These are phyloP conservation scores for Sporothrix protearum DNA, from an alignment of 2,329 filamentous ascomycete genomes.

Conservation along the genomic window DNA sequence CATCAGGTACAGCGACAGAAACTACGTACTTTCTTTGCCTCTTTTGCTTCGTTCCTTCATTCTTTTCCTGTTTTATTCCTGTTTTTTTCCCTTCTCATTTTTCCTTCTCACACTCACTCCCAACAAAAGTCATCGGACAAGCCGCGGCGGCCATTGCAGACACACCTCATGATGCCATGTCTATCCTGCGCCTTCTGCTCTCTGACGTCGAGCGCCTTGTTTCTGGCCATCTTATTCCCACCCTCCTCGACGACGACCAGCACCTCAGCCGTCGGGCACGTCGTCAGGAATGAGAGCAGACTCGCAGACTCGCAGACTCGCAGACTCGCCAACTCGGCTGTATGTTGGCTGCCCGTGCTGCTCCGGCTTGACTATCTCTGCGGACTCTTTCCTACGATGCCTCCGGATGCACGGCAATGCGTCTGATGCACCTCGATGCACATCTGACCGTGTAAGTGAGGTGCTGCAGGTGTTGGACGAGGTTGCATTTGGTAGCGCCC, in stretches of 20 bases:
- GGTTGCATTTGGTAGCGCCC: not conserved
- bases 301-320: too few species aligned
- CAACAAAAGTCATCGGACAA: not conserved
- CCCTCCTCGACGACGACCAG: not conserved
- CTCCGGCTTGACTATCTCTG: too few species aligned
- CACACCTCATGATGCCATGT: not conserved
- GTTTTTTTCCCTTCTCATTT: not conserved
- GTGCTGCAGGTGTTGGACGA: not conserved
- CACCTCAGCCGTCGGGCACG: not conserved
- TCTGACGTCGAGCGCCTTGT: not conserved
- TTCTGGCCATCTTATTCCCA: not conserved
- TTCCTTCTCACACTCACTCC: too few species aligned
- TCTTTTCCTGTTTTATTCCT: not conserved
- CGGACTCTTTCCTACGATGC: not conserved
- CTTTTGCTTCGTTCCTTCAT: not conserved
- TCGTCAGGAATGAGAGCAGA: not conserved
- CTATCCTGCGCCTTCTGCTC: not conserved
- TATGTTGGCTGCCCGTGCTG: too few species aligned
- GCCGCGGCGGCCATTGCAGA: not conserved
- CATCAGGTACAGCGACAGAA: not conserved
- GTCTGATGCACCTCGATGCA: not conserved
- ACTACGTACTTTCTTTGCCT: not conserved
- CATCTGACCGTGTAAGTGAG: not conserved
- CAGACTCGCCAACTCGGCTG: too few species aligned
- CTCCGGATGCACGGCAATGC: not conserved